Base-by-base conservation (phyloP, 2,329 filamentous ascomycete genomes). In the Curvularia verruculosa region DNA sequence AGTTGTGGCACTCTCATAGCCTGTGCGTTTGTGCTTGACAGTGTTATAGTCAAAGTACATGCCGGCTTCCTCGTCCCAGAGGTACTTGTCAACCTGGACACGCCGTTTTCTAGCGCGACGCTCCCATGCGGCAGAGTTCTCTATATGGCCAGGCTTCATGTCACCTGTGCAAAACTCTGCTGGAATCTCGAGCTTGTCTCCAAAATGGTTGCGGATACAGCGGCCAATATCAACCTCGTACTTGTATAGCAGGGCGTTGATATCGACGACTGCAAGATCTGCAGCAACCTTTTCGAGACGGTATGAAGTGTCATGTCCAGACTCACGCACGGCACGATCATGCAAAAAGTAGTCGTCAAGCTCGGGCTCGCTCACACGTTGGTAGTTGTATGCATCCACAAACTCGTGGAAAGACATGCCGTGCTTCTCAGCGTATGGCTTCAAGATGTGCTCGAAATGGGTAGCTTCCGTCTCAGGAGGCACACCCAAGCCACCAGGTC, bases 21-120 rank as follows among this genome's bases (percentile, higher is more conserved):
- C 86, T 65, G 87, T 92, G 69, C 90, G 91, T 77, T 92, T 78
- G 73, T 92, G 87, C 77, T 89, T 91, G 60, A 84, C 87, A 0
- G 92, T 96, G 79, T 99, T 85, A 77, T 98, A 99, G 78, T 99
- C 95, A 73, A 98, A 98, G 82, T 92, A 99, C 91, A 98, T 96
- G 56, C 94, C 94, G 74, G 90, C 87, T 65, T 91, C 83, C 65
- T 94, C 89, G 73, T 96, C 90, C 95, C 95, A 99, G 75, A 96
- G 87, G 71, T 95, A 92, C 79, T 92, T 95, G 78, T 98, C 91
- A 68, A 98, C 95, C 8, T 87, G 87, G 66, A 88, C 82, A 82
- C 95, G 94, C 70, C 95, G 88, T 69, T 88, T 86, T 79, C 89
- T 90, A 45, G 92, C 91, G 37, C 92, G 89, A 39, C 93, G 90